These are phyloP conservation scores for Botrytis hyacinthi DNA, from an alignment of 2,329 filamentous ascomycete genomes.

Conservation along the genomic window DNA sequence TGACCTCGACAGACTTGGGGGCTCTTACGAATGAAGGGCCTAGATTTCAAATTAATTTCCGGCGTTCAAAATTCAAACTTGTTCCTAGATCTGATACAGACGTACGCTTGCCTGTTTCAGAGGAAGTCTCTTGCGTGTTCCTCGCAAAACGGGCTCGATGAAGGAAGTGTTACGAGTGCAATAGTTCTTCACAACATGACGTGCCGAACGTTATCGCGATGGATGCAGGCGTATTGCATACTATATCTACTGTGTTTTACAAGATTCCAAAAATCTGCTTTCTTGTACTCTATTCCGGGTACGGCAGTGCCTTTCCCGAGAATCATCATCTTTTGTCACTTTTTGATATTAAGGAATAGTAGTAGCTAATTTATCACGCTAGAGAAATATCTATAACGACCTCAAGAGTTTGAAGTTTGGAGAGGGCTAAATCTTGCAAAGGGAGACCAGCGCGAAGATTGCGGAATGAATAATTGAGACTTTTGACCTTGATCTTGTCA, in stretches of 20 bases:
- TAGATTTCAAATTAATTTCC: slow-evolving; percentile 5
- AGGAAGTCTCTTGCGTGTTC: not conserved
- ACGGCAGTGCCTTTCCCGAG: not conserved
- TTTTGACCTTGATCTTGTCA: not conserved
- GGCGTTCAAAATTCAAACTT: not conserved
- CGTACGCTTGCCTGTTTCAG: not conserved
- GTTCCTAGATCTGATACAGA: not conserved
- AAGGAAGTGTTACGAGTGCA: slow-evolving; percentile 1
- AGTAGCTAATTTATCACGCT: not conserved
- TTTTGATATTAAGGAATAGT: not conserved
- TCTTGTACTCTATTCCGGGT: not conserved
- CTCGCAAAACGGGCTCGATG: not conserved
- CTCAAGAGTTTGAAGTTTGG: too few relatives aligned
- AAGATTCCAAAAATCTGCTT: not conserved
- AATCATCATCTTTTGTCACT: not conserved
- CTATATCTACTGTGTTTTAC: not conserved
- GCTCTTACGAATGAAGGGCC: not conserved
- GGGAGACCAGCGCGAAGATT: not conserved
- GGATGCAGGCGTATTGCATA: not conserved
- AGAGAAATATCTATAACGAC: not conserved
- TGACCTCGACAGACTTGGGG: not conserved
- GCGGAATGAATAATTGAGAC: too few relatives aligned
- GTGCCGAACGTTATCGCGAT: slow-evolving; percentile 6
- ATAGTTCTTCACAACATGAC: not conserved
- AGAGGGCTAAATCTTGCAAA: not conserved